Evolutionary conservation across 768 basidiomycete species (phyloP), one percentile per base, ranked within the genome.

Genomic region (Podaxis sp.): DNA sequence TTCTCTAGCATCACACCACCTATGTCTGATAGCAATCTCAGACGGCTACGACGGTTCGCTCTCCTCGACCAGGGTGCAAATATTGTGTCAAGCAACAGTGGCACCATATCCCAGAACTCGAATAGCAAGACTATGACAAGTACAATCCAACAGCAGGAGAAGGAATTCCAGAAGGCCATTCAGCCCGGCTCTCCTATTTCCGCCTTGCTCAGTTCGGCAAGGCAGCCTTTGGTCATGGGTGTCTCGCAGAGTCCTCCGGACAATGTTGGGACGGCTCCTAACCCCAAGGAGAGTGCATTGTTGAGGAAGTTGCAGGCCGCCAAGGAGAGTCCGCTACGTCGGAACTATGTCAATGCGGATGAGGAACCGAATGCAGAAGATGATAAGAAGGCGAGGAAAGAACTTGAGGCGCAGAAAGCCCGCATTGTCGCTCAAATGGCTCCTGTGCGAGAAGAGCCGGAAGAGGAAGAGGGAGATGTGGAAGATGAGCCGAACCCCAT

Each of bases 111-210:
- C 26, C 56, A 62, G n/a, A 72, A 64, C 24, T 67, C 68, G 40
- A 81, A 79, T 46, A 28, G 60, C 41, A 62, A 49, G 70, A 82
- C 77, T 53, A 78, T 81, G 58, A 83, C 83, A 15, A 84, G 84
- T 12, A 89, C 81, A 50, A 87, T 90, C 62, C 88, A 89, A 2
- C 84, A 93, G 68, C 92, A 94, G 71, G 97, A 99, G 83, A 89
- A 90, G 73, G 97, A 99, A 74, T 98, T 99, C 88, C 90, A 91
- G 78, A 89, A 90, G 69, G 97, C 95, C 1, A 93, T 99, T 1
- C 93, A 95, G 71, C 96, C 96, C 5, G 95, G 93, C 48, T 93
- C 90, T 65, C 97, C 97, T 0, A 96, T 99, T 64, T 92, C 93
- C 30, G 93, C 93, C 2, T 77, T 99, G 54, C 83, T 99, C 68